Evolutionary conservation across 2,329 filamentous ascomycete species (phyloP), one percentile per base, ranked within the genome.

Genomic region (Fusarium chaquense): DNA sequence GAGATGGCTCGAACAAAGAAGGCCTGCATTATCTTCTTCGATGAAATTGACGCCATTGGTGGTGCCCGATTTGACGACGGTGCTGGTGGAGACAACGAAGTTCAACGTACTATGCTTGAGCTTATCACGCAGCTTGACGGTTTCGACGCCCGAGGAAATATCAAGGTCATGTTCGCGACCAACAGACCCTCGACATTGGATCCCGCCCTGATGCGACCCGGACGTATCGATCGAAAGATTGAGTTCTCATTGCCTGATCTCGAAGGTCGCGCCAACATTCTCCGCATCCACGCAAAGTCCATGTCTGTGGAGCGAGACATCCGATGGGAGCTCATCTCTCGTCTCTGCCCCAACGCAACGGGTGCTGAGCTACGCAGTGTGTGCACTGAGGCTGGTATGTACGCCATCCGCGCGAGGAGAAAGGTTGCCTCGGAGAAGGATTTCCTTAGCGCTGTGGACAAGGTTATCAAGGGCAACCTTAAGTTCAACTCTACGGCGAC

Each of bases 1-100:
- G 96, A 99, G 84, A 99, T 99, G 96, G 96, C 96, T 12, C 90
- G 96, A 75, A 98, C 96, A 60, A 99, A 99, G 88, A 99, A 99
- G 84, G 96, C 96, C 1, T 99, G 96, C 82, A 99, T 99, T 79
- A 99, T 99, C 83, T 99, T 99, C 90, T 83, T 83, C 49, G 96
- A 99, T 80, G 96, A 99, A 84, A 96, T 98, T 68, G 95, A 98
- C 80, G 95, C 95, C 50, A 93, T 98, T 58, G 95, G 95, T 78
- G 95, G 95, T 74, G 95, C 95, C 40, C 93, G 95, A 81, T 98
- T 98, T 78, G 95, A 98, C 76, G 95, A 98, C 75, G 95, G 95
- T 72, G 95, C 95, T 68, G 95, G 95, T 75, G 95, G 95, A 77
- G 95, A 98, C 82, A 98, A 98, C 78, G 95, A 98, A 81, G 95